A percentile compares a stretch with the other conserved stretches of the same genome.
These are phyloP conservation scores for Flaveria robusta DNA, from an alignment of 129 eudicot genomes.

Conservation along the genomic window DNA sequence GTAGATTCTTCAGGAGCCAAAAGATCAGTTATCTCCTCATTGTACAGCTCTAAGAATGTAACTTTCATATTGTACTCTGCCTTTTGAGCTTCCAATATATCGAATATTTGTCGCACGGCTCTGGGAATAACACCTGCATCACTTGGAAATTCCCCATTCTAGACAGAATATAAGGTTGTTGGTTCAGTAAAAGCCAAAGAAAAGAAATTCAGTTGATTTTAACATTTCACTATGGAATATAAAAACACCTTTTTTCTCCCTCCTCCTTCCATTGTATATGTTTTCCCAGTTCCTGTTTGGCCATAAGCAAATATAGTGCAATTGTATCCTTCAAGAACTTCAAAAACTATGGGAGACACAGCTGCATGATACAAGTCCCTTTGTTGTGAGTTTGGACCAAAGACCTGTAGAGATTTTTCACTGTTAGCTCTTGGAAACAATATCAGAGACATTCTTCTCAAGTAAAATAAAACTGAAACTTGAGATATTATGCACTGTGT, in stretches of 20 bases:
- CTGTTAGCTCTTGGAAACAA: slow-evolving; percentile 19
- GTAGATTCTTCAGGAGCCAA: slow-evolving; percentile 70
- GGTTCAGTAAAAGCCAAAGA: slow-evolving; percentile 23
- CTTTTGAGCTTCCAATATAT: slow-evolving; percentile 85
- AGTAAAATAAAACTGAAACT: background rate
- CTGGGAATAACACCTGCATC: slow-evolving; percentile 98
- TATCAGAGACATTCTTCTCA: background rate
- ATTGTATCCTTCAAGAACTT: slow-evolving; percentile 94
- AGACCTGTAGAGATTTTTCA: slow-evolving; percentile 49
- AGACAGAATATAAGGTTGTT: slow-evolving; percentile 18
- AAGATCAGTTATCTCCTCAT: slow-evolving; percentile 96
- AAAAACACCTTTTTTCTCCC: slow-evolving; percentile 81
- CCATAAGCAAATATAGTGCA: slow-evolving; percentile 99
- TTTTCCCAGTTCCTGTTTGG: slow-evolving; percentile 98
- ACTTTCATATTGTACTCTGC: slow-evolving; percentile 98
- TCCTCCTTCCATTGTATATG: slow-evolving; percentile 99
- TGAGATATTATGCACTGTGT: slow-evolving; percentile 8
- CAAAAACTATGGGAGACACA: slow-evolving; percentile 84
- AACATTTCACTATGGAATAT: slow-evolving; percentile 1
- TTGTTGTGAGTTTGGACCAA: slow-evolving; percentile 83
- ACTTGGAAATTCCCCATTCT: slow-evolving; percentile 96
- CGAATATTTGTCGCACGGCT: slow-evolving; percentile 84
- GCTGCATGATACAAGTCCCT: slow-evolving; percentile 91
- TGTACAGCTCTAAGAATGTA: slow-evolving; percentile 85
- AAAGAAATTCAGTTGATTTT: background rate